Evolutionary conservation across 1,139 yeast species (phyloP), one percentile per base, ranked within the genome.

Genomic region (Hansenula lynferdii): DNA sequence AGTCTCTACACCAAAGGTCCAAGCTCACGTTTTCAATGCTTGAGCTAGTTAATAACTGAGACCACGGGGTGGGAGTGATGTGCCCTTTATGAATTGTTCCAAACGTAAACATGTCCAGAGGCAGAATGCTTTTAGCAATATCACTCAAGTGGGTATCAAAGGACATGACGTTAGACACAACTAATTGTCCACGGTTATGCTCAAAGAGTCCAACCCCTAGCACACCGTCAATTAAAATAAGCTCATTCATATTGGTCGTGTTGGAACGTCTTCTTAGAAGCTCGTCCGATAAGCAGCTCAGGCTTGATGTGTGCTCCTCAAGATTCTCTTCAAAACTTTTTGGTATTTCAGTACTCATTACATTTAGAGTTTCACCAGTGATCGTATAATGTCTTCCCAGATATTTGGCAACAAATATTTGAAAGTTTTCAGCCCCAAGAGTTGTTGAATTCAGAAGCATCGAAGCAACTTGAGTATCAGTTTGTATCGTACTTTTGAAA

Each of bases 361-460:
- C 52, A 15, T 28, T 15, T 2, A 58, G 49, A 8, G 33, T 15
- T 8, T 51, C 45, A 10, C 69, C 71, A 1, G 59, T 53, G 1
- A 37, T 32, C 9, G 53, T 40, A 45, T 70, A 75, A 41, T 54
- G 70, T 3, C 56, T 46, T 0, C 77, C 75, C 17, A 77, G 50
- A 40, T 67, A 67, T 14, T 60, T 57, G 0, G 71, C 70, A 35
- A 67, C 58, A 74, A 80, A 75, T 3, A 16, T 9, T 3, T 18
- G 15, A 18, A 28, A 28, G 6, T 12, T 18, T 3, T n/a, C 5
- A 10, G 25, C 9, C 12, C 6, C 16, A 9, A 9, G 12, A 6
- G 5, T 9, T 24, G 12, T 12, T 3, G 41, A 7, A 5, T 46
- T 31, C 33, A 59, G 36, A 8, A 64, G 48, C 7, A 53, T 39